phyloP scores from a whole-genome alignment of 2,329 filamentous ascomycete genomes.

The Aspergillus sp. region DNA sequence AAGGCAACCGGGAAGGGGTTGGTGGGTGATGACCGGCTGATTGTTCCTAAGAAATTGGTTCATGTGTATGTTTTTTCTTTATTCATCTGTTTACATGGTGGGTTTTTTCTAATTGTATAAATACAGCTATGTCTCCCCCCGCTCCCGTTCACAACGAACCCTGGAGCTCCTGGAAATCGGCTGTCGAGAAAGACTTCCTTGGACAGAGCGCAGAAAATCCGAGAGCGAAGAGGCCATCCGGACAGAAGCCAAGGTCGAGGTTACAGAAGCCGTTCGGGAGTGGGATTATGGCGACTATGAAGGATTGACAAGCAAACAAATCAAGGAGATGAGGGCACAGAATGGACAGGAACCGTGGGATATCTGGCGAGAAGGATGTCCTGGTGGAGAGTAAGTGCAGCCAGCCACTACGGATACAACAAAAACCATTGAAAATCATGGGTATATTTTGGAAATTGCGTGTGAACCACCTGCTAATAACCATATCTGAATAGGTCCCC shows the following conservation, averaged over 20 bases:
- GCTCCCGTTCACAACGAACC: constrained; percentile 79
- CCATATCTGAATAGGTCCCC: constrained; percentile 51
- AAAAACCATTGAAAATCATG: not conserved
- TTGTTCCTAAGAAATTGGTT: constrained; percentile 73
- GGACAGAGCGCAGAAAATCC: constrained; percentile 43
- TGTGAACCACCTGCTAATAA: not conserved
- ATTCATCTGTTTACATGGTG: not conserved
- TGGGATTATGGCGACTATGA: constrained; percentile 90
- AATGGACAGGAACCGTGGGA: constrained; percentile 65
- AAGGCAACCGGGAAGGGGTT: constrained; percentile 75
- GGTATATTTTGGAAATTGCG: not conserved
- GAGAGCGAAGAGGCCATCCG: constrained; percentile 36
- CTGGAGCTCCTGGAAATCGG: constrained; percentile 80
- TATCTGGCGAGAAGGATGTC: constrained; percentile 87
- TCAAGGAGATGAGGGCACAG: constrained; percentile 53
- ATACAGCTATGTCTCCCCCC: constrained; percentile 73
- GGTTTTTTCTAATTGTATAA: not conserved
- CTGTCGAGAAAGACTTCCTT: constrained; percentile 65
- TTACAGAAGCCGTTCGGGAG: constrained; percentile 70
- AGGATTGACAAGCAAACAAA: constrained; percentile 68
- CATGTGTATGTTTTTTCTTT: constrained; percentile 64
- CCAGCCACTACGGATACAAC: not conserved
- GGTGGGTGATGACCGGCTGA: constrained; percentile 76
- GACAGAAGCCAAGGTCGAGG: constrained; percentile 58
- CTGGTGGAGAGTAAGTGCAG: constrained; percentile 75